phyloP scores from a whole-genome alignment of 2,329 filamentous ascomycete genomes.

The Dactylellina sp. region DNA sequence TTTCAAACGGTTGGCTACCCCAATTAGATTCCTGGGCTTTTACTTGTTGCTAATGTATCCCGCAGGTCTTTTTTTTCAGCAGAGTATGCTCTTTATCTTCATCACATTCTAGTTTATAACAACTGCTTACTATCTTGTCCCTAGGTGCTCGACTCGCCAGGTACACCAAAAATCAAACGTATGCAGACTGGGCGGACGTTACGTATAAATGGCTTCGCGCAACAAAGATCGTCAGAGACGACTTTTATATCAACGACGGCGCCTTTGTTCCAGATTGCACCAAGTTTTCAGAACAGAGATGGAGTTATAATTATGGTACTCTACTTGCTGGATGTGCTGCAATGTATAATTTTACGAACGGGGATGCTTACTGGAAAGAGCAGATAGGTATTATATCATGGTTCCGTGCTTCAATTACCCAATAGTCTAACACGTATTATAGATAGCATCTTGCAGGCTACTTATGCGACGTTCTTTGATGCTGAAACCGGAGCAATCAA shows the following conservation, averaged over 20 bases:
- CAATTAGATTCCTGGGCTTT: conserved; percentile 67
- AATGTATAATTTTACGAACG: conserved; percentile 72
- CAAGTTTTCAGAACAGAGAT: conserved; percentile 72
- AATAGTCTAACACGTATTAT: background rate
- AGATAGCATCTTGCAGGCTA: conserved; percentile 43
- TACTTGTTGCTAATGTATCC: conserved; percentile 2
- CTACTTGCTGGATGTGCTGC: conserved; percentile 74
- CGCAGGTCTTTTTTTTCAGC: conserved; percentile 57
- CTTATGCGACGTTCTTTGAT: conserved; percentile 48
- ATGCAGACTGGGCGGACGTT: conserved; percentile 72
- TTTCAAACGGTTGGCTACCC: conserved; percentile 68
- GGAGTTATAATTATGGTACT: conserved; percentile 75
- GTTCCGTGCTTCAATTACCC: background rate
- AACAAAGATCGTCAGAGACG: conserved; percentile 71
- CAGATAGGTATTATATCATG: conserved; percentile 24
- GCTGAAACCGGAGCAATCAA: conserved; percentile 69
- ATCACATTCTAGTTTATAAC: background rate
- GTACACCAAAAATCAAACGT: conserved; percentile 73
- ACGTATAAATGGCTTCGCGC: conserved; percentile 73
- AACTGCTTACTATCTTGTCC: background rate
- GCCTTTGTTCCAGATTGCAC: conserved; percentile 71
- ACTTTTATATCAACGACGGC: conserved; percentile 76
- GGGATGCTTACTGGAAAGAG: conserved; percentile 51
- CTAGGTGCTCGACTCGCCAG: conserved; percentile 63
- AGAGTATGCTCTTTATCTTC: conserved; percentile 13